Evolutionary conservation across 139 green algal genomes (phyloP).

Genomic region (Coccomyxa sp.): DNA sequence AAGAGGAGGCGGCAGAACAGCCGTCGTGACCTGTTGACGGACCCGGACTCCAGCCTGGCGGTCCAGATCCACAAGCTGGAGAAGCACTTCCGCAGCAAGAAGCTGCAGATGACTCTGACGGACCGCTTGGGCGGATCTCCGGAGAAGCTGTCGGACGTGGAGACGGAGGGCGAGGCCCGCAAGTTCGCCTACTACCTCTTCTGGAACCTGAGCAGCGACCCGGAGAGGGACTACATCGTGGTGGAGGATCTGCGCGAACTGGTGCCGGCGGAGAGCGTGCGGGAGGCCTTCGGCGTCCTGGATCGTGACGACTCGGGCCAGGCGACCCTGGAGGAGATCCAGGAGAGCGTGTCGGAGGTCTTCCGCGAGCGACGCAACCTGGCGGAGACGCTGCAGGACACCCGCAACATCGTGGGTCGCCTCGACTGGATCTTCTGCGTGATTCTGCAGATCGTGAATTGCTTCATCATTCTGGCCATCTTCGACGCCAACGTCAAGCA

Average conservation of each 20-base stretch:
- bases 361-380: background rate
- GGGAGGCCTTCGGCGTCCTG: background rate
- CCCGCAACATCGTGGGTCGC: background rate
- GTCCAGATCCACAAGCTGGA: background rate
- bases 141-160: background rate
- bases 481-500: background rate
- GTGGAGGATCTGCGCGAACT: background rate
- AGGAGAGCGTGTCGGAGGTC: background rate
- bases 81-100: background rate
- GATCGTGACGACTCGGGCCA: background rate
- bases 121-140: background rate
- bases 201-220: background rate
- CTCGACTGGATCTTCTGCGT: background rate
- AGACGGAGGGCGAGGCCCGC: background rate
- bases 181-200: background rate
- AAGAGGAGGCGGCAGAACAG: background rate
- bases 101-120: background rate
- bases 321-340: background rate
- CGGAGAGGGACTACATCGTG: background rate
- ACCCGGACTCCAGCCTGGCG: background rate
- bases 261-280: background rate
- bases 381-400: background rate
- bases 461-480: background rate
- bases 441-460: conserved; percentile 1
- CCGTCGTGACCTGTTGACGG: background rate